Evolutionary conservation across 1,284 basidiomycete species (phyloP), one percentile per base, ranked within the genome.

Genomic region (Sporisorium graminicola): DNA sequence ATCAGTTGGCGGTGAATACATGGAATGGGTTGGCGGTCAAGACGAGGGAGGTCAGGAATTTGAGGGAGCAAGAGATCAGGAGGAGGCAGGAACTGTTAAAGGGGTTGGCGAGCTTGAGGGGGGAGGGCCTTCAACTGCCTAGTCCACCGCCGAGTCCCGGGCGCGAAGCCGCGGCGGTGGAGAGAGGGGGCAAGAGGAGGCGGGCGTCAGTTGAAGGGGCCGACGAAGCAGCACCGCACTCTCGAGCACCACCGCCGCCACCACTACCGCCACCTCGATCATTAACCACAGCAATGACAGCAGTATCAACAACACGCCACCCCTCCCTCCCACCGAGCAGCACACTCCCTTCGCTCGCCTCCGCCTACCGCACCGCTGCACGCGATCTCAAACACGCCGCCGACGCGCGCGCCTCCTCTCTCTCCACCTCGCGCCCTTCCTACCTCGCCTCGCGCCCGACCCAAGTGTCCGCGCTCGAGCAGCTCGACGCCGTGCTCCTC

Each of bases 401-500:
- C 43, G 86, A 86, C 65, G 62, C 64, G 0, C 58, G 57, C 16
- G 13, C 63, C 4, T 57, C 60, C 2, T 53, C 43, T 3, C 14
- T 51, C n/a, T 64, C 65, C 18, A 6, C 60, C 22, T 53, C 59
- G 1, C 52, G 46, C 1, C 71, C 71, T 0, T 58, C 62, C 8
- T 69, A 73, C 49, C 60, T 67, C 12, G 58, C 77, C 18, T 27
- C 73, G 2, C 58, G 65, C 24, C 71, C 65, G 14, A 58, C 46
- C 27, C 64, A 87, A 3, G 77, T 86, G 27, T 86, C 86, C 7
- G 75, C 87, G 0, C 77, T 87, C 14, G 85, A 86, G 69, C 86
- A 87, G 55, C 87, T 87, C 31, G 88, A 89, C 66, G 86, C 88
- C 16, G 82, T 88, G 29, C 79, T 89, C 5, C 83, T 88, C 7